Conservation (phyloP, 2,329 filamentous ascomycete species). For the Botrytis paeoniae region DNA sequence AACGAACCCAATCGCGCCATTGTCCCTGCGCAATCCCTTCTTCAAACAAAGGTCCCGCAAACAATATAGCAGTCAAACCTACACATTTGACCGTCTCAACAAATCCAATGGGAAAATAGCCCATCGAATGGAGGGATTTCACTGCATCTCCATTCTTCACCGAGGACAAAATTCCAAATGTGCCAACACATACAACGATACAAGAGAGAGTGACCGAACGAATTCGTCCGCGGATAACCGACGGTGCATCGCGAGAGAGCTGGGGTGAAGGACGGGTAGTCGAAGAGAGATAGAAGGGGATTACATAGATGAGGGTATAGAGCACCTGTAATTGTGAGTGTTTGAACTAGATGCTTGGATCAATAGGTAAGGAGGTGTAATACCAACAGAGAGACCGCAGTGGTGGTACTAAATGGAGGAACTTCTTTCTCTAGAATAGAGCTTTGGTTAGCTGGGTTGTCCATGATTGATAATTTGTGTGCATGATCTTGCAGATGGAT, state of each 20-base stretch:
- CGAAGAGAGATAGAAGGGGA: conserved; percentile 82
- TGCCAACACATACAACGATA: conserved; percentile 61
- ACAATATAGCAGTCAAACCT: conserved; percentile 74
- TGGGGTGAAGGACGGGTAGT: conserved; percentile 75
- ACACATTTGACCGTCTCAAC: conserved; percentile 62
- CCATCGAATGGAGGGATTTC: conserved; percentile 67
- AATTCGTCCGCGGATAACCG: conserved; percentile 84
- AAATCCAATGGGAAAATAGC: conserved; percentile 74
- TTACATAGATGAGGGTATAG: conserved; percentile 86
- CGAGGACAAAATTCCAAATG: conserved; percentile 62
- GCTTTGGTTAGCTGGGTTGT: conserved; percentile 3
- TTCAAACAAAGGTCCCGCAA: conserved; percentile 82
- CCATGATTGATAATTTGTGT: background rate
- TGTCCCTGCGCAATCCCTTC: conserved; percentile 67
- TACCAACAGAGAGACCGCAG: conserved; percentile 33
- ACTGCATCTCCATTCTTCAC: conserved; percentile 48
- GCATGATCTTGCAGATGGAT: background rate
- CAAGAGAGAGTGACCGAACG: conserved; percentile 76
- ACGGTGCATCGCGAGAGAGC: conserved; percentile 81
- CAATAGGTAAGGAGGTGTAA: background rate
- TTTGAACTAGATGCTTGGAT: background rate
- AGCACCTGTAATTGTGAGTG: conserved; percentile 50
- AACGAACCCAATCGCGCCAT: conserved; percentile 63
- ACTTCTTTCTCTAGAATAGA: conserved; percentile 29
- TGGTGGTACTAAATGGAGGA: conserved; percentile 31